Percentiles rank a stretch among this genome's conserved stretches.
Conservation (phyloP, 2,329 filamentous ascomycete species). For the Aspergillus pseudonomiae region DNA sequence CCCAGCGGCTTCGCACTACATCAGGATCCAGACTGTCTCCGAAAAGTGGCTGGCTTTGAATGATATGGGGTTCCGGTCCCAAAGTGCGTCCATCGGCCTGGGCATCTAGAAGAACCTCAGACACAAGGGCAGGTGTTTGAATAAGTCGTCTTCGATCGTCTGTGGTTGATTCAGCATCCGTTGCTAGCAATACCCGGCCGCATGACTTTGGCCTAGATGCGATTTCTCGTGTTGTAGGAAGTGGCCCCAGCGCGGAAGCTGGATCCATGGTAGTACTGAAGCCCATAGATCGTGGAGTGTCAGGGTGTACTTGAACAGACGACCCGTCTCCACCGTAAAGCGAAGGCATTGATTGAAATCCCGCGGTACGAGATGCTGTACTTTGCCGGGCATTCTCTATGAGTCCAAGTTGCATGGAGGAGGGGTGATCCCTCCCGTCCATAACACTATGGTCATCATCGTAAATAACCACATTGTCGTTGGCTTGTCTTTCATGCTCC, state of each 20-base stretch:
- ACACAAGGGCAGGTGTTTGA: conserved; percentile 42
- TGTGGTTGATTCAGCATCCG: conserved; percentile 12
- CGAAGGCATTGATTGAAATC: conserved; percentile 21
- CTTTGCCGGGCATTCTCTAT: conserved; percentile 37
- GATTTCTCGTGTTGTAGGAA: conserved; percentile 32
- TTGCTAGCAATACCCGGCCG: conserved; percentile 36
- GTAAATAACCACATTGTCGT: conserved; percentile 41
- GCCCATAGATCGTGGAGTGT: conserved; percentile 14
- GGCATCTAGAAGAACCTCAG: conserved; percentile 43
- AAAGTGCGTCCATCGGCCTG: conserved; percentile 27
- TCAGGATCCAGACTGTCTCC: not conserved
- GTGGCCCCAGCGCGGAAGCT: not conserved
- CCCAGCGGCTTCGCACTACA: not conserved
- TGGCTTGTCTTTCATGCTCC: conserved; percentile 38
- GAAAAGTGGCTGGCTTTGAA: not conserved
- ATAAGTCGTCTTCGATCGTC: conserved; percentile 26
- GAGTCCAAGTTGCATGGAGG: conserved; percentile 42
- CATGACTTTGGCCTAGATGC: conserved; percentile 28
- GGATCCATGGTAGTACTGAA: conserved; percentile 7
- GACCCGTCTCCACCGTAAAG: conserved; percentile 22
- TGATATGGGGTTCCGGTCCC: not conserved
- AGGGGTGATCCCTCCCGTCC: conserved; percentile 39
- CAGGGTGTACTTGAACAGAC: conserved; percentile 17
- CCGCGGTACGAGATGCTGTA: conserved; percentile 13
- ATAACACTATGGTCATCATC: conserved; percentile 43